Evolutionary conservation across 148 eudicot genomes (phyloP).

Genomic region (Amaranthus palmeri): DNA sequence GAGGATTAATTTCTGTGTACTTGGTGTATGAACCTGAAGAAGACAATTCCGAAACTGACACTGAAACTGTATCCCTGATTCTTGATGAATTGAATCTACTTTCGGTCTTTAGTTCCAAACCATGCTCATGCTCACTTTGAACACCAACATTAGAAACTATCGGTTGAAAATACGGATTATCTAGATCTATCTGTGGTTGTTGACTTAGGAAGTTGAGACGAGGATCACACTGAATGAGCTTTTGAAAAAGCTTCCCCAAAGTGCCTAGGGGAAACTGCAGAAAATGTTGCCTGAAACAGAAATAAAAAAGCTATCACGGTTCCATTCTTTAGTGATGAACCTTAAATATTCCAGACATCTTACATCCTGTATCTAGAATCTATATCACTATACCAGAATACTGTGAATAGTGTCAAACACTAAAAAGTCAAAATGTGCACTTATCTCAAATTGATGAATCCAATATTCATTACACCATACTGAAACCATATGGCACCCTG

Average conservation of each 20-base stretch:
- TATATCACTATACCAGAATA: no score
- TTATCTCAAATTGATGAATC: no score
- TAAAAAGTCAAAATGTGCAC: no score
- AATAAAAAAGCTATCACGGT: neutral
- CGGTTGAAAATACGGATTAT: conserved; percentile 69
- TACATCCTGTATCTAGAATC: neutral
- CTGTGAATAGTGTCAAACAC: no score
- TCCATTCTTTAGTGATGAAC: neutral
- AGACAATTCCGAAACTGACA: conserved; percentile 27
- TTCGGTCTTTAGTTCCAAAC: conserved; percentile 44
- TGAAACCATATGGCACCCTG: no score
- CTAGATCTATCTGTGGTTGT: conserved; percentile 62
- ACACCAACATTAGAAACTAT: conserved; percentile 52
- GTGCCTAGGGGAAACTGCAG: conserved; percentile 75
- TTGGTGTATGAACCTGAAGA: conserved; percentile 37
- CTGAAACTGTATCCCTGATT: conserved; percentile 41
- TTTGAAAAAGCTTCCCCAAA: conserved; percentile 90
- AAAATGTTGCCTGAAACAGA: conserved; percentile 61
- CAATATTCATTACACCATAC: no score
- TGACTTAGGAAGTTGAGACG: conserved; percentile 83
- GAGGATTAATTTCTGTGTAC: conserved; percentile 39
- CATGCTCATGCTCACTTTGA: conserved; percentile 37
- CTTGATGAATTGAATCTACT: conserved; percentile 34
- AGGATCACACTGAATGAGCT: conserved; percentile 90
- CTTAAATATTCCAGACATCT: neutral